These are phyloP conservation scores for Pueraria montana DNA, from an alignment of 306 rosid genomes.

Conservation along the genomic window DNA sequence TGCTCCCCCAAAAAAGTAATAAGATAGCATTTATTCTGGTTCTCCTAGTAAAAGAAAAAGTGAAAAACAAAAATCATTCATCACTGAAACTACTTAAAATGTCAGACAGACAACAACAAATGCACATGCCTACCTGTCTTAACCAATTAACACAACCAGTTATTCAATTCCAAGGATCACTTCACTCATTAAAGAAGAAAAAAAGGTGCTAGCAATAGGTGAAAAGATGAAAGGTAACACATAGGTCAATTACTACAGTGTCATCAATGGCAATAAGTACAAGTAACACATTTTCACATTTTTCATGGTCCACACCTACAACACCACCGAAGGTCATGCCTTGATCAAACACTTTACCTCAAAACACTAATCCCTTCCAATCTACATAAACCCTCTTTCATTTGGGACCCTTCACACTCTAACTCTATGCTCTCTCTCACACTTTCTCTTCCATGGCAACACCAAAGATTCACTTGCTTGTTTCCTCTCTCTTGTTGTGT, in stretches of 20 bases:
- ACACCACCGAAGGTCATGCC: conserved; percentile 72
- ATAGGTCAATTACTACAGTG: conserved; percentile 29
- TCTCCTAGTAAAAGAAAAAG: not conserved
- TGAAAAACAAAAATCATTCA: not conserved
- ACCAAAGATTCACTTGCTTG: conserved; percentile 44
- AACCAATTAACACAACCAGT: not conserved
- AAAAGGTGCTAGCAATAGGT: not conserved
- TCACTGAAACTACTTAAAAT: not conserved
- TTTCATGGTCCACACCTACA: conserved; percentile 49
- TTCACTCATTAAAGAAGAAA: not conserved
- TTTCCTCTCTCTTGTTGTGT: conserved; percentile 47
- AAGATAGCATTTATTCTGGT: too few species aligned
- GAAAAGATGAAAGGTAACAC: not conserved
- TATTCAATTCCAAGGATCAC: conserved; percentile 34
- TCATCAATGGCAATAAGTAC: conserved; percentile 45
- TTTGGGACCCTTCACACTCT: conserved; percentile 22
- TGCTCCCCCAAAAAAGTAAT: too few species aligned
- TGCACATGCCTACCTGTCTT: conserved; percentile 8
- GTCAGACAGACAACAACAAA: not conserved
- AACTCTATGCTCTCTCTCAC: conserved; percentile 18
- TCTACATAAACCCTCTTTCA: conserved; percentile 46
- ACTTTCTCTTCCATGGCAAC: conserved; percentile 70
- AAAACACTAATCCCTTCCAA: conserved; percentile 20
- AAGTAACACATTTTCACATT: conserved; percentile 2
- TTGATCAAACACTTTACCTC: conserved; percentile 50